A percentile compares a stretch with the other conserved stretches of the same genome.
Evolutionary conservation across 2,329 filamentous ascomycete species (phyloP).

Genomic region (Aureobasidium sp.): DNA sequence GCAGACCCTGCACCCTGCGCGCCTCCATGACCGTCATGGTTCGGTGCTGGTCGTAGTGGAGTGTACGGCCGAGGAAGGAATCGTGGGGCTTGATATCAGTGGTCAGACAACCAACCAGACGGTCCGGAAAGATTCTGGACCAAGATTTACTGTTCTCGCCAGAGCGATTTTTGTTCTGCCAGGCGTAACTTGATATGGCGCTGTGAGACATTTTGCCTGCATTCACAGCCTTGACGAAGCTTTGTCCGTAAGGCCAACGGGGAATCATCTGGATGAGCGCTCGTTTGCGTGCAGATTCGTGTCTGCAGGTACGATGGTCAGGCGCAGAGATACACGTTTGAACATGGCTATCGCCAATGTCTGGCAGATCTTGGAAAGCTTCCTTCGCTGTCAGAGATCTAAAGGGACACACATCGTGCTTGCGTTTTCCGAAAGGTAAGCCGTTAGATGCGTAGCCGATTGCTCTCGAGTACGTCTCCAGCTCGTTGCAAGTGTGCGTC

Average conservation of each 20-base stretch:
- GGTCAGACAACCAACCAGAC: conserved; percentile 54
- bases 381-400: conserved; percentile 43
- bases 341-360: conserved; percentile 51
- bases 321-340: conserved; percentile 57
- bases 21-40: conserved; percentile 57
- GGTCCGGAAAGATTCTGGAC: conserved; percentile 42
- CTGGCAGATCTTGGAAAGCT: conserved; percentile 52
- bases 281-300: conserved; percentile 33
- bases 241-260: conserved; percentile 34
- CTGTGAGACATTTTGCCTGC: conserved; percentile 9
- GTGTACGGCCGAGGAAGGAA: conserved; percentile 41
- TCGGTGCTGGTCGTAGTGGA: conserved; percentile 61
- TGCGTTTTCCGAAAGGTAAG: conserved; percentile 48
- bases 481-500: conserved; percentile 45
- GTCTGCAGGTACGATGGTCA: conserved; percentile 52
- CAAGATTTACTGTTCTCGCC: conserved; percentile 31
- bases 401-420: conserved; percentile 50
- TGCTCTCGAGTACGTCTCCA: conserved; percentile 28
- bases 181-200: neutral
- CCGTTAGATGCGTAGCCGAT: conserved; percentile 55
- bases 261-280: conserved; percentile 51
- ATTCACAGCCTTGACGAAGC: conserved; percentile 19
- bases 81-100: conserved; percentile 47
- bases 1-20: conserved; percentile 60
- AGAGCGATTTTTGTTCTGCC: conserved; percentile 26